These are phyloP conservation scores for Odontarrhena argentea DNA, from an alignment of 345 rosid species.

Conservation along the genomic window DNA sequence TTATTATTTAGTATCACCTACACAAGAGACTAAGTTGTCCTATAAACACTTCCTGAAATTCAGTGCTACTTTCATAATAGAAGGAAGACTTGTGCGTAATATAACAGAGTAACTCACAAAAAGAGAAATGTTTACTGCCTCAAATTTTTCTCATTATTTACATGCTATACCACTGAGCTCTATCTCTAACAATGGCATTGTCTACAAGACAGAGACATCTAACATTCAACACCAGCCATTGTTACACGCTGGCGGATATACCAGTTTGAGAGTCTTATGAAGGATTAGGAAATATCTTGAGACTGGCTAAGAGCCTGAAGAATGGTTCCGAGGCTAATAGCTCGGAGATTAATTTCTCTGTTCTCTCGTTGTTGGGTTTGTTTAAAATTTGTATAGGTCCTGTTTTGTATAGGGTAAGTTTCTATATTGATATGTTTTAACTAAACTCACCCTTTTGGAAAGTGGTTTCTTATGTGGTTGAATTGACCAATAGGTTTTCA, in stretches of 20 bases:
- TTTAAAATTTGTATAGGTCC: constrained; percentile 4
- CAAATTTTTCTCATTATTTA: too few relatives aligned
- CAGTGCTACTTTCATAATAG: too few relatives aligned
- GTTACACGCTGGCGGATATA: constrained; percentile 54
- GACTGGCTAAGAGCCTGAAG: constrained; percentile 78
- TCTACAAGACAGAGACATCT: too few relatives aligned
- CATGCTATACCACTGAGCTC: too few relatives aligned
- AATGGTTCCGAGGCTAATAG: constrained; percentile 83
- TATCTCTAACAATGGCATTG: too few relatives aligned
- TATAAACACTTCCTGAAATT: too few relatives aligned
- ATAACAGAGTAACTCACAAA: too few relatives aligned
- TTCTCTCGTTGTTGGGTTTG: constrained; percentile 53
- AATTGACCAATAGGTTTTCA: constrained; percentile 56
- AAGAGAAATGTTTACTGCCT: too few relatives aligned
- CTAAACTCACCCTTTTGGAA: background rate
- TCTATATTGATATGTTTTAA: background rate
- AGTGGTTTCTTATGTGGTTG: background rate
- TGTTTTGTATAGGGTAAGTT: constrained; percentile 43
- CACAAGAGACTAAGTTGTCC: too few relatives aligned
- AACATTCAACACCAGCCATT: constrained; percentile 45
- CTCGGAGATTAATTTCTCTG: constrained; percentile 85
- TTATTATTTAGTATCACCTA: too few relatives aligned
- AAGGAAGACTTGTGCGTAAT: too few relatives aligned
- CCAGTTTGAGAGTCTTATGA: constrained; percentile 58
- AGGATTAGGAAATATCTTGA: constrained; percentile 62